Evolutionary conservation across 805 yeast species (phyloP), one percentile per base, ranked within the genome.

Genomic region (Phaffomyces antillensis): DNA sequence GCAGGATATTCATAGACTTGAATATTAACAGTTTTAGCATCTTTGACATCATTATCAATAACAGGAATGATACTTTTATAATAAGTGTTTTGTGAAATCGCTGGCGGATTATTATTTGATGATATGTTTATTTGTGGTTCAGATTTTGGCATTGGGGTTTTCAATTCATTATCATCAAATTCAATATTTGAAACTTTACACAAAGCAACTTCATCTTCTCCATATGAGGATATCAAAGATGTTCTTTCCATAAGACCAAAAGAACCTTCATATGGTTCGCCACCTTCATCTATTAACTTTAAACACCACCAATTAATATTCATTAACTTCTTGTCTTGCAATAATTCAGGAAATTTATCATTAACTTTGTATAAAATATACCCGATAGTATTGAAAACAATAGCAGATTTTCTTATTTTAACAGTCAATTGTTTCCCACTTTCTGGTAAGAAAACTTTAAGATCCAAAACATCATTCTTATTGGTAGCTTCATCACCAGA

Each of bases 221-320:
- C 86, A 60, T 88, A 86, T 0, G 91, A 78, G 3, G 79, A 68
- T 25, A 93, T 68, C 5, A 68, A 55, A 43, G 90, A 70, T 0
- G 76, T 72, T 51, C 97, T 68, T 38, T 84, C 91, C 44, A 93
- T 67, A 1, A 90, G 78, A 2, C 98, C 98, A 67, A 93, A 90
- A 42, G 88, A 86, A 32, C 77, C 83, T 53, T 95, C 99, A 43
- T 87, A 89, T 34, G 86, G 82, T 41, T 95, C 96, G 8, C 91
- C 91, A 59, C 90, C 97, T 41, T 91, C 98, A 60, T 93, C 99
- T 1, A 85, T 89, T 20, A 91, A 70, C 46, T 85, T 85, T 31
- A 91, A 58, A 43, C 82, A 72, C 93, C 95, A 88, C 47, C 64
- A 62, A 54, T 84, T 83, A 0, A 90, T 85, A 48, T 83, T 77